phyloP scores from a whole-genome alignment of 192 early-diverging fungal species.

The Bifiguratus adelaidae region DNA sequence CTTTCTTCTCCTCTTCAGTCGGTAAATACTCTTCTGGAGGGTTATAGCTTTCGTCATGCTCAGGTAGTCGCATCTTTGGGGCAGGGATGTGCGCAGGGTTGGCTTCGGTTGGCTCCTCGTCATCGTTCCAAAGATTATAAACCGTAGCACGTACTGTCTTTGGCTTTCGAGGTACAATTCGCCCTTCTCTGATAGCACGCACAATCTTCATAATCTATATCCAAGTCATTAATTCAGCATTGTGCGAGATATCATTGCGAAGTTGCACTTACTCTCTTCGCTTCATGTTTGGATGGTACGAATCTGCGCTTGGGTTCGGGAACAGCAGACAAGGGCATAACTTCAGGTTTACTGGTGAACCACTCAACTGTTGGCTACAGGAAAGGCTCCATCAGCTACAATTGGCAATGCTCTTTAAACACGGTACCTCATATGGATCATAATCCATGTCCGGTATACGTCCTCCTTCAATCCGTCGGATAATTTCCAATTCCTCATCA shows the following conservation, averaged over 20 bases:
- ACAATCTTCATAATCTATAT: constrained; percentile 91
- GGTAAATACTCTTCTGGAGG: constrained; percentile 91
- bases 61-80: constrained; percentile 80
- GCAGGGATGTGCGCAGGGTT: constrained; percentile 77
- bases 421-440: constrained; percentile 80
- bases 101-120: constrained; percentile 44
- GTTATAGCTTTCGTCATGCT: constrained; percentile 93
- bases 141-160: constrained; percentile 48
- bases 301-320: constrained; percentile 94
- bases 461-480: constrained; percentile 77
- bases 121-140: constrained; percentile 86
- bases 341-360: constrained; percentile 78
- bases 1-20: constrained; percentile 65
- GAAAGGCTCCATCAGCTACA: too few relatives aligned
- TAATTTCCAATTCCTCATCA: constrained; percentile 87
- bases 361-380: constrained; percentile 86
- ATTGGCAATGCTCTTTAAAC: too few relatives aligned
- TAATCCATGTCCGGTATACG: constrained; percentile 73
- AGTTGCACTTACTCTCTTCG: constrained; percentile 46
- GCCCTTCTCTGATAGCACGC: constrained; percentile 84
- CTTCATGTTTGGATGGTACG: constrained; percentile 91
- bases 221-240: neutral
- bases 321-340: constrained; percentile 77
- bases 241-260: neutral
- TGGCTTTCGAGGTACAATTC: constrained; percentile 56